A percentile compares a stretch with the other conserved stretches of the same genome.
Evolutionary conservation across 345 rosid species (phyloP).

Genomic region (Eucalyptus caleyi): DNA sequence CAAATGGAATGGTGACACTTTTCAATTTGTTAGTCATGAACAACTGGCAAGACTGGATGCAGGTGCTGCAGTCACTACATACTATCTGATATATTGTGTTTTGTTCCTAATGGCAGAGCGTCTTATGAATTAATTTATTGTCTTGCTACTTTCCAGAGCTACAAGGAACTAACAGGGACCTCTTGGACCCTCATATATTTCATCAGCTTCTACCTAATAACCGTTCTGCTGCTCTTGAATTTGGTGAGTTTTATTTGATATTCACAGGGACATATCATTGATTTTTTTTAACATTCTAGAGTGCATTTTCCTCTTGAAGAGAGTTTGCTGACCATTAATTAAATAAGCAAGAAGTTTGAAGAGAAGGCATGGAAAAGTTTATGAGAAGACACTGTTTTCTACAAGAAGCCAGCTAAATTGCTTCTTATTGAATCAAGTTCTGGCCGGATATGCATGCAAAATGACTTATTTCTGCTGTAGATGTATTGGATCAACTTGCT

Average conservation of each 20-base stretch:
- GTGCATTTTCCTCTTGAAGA: background rate
- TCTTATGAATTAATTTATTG: background rate
- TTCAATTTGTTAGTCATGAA: conserved; percentile 87
- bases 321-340: background rate
- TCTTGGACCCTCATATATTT: conserved; percentile 72
- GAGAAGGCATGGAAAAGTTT: background rate
- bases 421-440: background rate
- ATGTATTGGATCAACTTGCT: background rate
- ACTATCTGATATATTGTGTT: background rate
- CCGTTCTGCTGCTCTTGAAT: conserved; percentile 72
- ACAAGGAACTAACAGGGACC: conserved; percentile 69
- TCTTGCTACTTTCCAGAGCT: conserved; percentile 41
- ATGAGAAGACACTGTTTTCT: background rate
- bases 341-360: background rate
- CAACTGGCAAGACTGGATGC: conserved; percentile 95
- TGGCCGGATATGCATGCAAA: background rate
- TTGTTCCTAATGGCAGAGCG: background rate
- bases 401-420: background rate
- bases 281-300: background rate
- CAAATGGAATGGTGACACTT: conserved; percentile 96
- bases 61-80: conserved; percentile 31
- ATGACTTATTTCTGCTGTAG: background rate
- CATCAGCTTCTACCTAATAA: conserved; percentile 84
- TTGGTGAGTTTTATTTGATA: conserved; percentile 43
- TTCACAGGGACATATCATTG: background rate